phyloP scores from a whole-genome alignment of 371 early-diverging fungal species.

The Mucor mucedo region DNA sequence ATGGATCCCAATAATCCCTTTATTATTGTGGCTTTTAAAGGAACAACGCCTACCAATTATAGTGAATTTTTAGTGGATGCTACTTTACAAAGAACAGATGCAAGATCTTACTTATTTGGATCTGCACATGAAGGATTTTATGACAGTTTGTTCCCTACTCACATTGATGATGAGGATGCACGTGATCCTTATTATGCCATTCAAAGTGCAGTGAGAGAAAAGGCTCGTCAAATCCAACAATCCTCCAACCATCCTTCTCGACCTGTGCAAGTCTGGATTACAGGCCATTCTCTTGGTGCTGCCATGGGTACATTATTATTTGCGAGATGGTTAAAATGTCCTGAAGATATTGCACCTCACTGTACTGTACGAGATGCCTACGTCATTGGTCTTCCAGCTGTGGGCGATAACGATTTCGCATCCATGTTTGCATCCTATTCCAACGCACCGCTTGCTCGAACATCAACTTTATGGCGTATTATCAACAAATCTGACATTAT shows the following conservation, averaged over 20 bases:
- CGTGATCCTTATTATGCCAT: slow-evolving; percentile 53
- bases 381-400: slow-evolving; percentile 48
- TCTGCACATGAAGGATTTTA: slow-evolving; percentile 50
- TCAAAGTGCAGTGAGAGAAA: slow-evolving; percentile 40
- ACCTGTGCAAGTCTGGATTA: slow-evolving; percentile 56
- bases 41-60: slow-evolving; percentile 46
- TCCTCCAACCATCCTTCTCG: slow-evolving; percentile 11
- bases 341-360: slow-evolving; percentile 36
- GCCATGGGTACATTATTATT: slow-evolving; percentile 50
- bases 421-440: slow-evolving; percentile 39
- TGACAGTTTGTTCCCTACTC: slow-evolving; percentile 37
- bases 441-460: slow-evolving; percentile 27
- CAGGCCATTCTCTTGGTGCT: slow-evolving; percentile 61
- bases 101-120: slow-evolving; percentile 43
- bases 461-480: slow-evolving; percentile 44
- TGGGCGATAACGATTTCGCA: slow-evolving; percentile 55
- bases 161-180: slow-evolving; percentile 22
- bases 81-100: slow-evolving; percentile 46
- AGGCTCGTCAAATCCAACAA: slow-evolving; percentile 31
- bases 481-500: slow-evolving; percentile 41
- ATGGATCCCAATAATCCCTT: slow-evolving; percentile 21
- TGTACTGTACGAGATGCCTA: slow-evolving; percentile 47
- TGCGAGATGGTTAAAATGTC: slow-evolving; percentile 50
- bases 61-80: slow-evolving; percentile 53
- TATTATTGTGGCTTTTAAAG: slow-evolving; percentile 54